Percentiles rank a stretch among this genome's conserved stretches.
These are phyloP conservation scores for Aaosphaeria pasadenensis DNA, from an alignment of 2,329 filamentous ascomycete species.

Conservation along the genomic window DNA sequence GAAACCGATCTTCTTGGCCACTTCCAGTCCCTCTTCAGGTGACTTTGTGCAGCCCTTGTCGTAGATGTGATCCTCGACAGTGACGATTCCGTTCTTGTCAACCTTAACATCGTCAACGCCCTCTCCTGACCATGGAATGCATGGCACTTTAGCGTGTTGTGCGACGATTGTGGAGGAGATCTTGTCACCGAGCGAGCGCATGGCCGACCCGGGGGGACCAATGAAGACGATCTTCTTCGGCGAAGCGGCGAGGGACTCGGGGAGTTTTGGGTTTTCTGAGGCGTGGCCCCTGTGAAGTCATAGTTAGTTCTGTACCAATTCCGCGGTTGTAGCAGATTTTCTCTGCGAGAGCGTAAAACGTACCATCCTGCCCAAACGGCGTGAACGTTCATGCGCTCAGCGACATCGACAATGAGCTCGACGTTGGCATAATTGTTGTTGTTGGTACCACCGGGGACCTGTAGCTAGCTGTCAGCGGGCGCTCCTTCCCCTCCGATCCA, in stretches of 20 bases:
- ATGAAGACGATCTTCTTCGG: slow-evolving; percentile 99
- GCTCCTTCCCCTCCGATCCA: neutral
- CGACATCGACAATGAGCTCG: slow-evolving; percentile 97
- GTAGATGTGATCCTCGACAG: slow-evolving; percentile 82
- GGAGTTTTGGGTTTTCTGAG: slow-evolving; percentile 96
- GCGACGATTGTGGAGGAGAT: slow-evolving; percentile 99
- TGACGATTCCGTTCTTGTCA: slow-evolving; percentile 83
- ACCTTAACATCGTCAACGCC: slow-evolving; percentile 80
- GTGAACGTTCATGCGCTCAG: slow-evolving; percentile 97
- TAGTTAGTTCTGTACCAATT: slow-evolving; percentile 10
- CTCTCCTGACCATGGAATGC: slow-evolving; percentile 98
- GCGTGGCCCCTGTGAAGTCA: slow-evolving; percentile 65
- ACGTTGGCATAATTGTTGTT: slow-evolving; percentile 99
- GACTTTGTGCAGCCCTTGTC: slow-evolving; percentile 86
- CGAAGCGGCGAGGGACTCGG: slow-evolving; percentile 91
- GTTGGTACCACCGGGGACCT: slow-evolving; percentile 95
- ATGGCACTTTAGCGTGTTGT: slow-evolving; percentile 92
- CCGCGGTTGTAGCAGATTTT: neutral
- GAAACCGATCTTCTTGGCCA: slow-evolving; percentile 89
- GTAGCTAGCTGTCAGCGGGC: slow-evolving; percentile 18
- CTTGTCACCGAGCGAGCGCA: slow-evolving; percentile 99
- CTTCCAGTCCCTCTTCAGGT: slow-evolving; percentile 83
- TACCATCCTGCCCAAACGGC: slow-evolving; percentile 99
- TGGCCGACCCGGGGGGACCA: slow-evolving; percentile 93
- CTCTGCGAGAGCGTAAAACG: slow-evolving; percentile 34